Conservation (phyloP, 305 asterid genomes). For the Ilex paraguariensis region DNA sequence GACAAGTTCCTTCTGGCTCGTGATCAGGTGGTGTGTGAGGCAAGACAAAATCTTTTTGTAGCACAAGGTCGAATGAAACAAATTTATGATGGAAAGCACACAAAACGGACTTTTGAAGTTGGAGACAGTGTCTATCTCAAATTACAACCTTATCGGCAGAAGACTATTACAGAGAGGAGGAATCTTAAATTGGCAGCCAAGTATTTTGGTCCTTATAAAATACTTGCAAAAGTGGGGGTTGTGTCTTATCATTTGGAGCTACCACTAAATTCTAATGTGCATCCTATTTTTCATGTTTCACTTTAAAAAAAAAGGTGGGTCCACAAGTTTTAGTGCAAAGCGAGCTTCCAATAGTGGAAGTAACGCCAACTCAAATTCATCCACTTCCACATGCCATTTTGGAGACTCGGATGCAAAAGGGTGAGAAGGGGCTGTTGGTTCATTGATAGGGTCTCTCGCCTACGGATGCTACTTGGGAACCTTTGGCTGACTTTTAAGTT, state of each 20-base stretch:
- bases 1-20: neutral
- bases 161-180: too few relatives aligned
- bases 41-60: neutral
- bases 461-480: neutral
- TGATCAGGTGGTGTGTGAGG: neutral
- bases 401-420: neutral
- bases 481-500: neutral
- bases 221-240: too few relatives aligned
- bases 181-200: neutral
- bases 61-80: neutral
- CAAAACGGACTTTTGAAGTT: neutral
- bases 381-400: neutral
- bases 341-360: neutral
- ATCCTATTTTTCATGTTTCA: neutral
- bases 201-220: neutral
- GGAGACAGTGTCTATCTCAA: neutral
- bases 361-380: neutral
- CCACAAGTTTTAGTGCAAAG: neutral
- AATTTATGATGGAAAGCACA: too few relatives aligned
- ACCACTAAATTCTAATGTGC: neutral
- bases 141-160: neutral
- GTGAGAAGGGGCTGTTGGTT: neutral
- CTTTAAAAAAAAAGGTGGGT: neutral
- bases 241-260: neutral
- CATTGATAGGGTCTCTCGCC: neutral